Percentiles rank a stretch among this genome's conserved stretches.
phyloP scores from a whole-genome alignment of 1,139 yeast species.

The Yamadazyma dushanensis region DNA sequence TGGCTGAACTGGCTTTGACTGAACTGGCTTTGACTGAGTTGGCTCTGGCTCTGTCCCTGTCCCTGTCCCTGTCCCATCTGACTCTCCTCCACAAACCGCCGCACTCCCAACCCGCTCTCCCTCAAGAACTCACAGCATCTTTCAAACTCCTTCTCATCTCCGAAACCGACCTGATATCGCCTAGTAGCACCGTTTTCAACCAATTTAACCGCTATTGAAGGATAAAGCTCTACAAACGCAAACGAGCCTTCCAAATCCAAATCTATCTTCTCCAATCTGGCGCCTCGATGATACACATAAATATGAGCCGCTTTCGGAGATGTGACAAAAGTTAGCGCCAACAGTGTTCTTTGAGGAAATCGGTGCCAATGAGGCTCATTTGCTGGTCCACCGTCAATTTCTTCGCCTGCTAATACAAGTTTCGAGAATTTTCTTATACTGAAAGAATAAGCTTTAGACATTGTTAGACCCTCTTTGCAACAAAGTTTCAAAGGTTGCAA shows the following conservation, averaged over 20 bases:
- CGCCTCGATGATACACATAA: constrained; percentile 15
- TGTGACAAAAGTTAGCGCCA: constrained; percentile 12
- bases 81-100: not conserved
- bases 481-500: constrained; percentile 2
- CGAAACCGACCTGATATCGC: constrained; percentile 17
- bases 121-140: constrained; percentile 7
- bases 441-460: constrained; percentile 7
- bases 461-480: not conserved
- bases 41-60: too few species aligned
- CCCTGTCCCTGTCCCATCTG: too few species aligned
- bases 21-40: not conserved
- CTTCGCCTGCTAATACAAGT: not conserved
- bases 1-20: not conserved
- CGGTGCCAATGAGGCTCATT: constrained; percentile 15
- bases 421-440: constrained; percentile 15
- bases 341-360: constrained; percentile 15
- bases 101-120: constrained; percentile 4
- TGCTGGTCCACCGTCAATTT: constrained; percentile 1
- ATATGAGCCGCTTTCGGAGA: constrained; percentile 7
- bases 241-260: constrained; percentile 2
- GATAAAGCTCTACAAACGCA: constrained; percentile 12
- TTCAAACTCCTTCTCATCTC: constrained; percentile 5
- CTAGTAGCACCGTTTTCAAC: constrained; percentile 6
- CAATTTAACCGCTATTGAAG: constrained; percentile 17
- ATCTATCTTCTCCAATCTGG: constrained; percentile 11